Evolutionary conservation across 495 filamentous ascomycete genomes (phyloP), one percentile per base, ranked within the genome.

Genomic region (Xanthoparmelia taractica): DNA sequence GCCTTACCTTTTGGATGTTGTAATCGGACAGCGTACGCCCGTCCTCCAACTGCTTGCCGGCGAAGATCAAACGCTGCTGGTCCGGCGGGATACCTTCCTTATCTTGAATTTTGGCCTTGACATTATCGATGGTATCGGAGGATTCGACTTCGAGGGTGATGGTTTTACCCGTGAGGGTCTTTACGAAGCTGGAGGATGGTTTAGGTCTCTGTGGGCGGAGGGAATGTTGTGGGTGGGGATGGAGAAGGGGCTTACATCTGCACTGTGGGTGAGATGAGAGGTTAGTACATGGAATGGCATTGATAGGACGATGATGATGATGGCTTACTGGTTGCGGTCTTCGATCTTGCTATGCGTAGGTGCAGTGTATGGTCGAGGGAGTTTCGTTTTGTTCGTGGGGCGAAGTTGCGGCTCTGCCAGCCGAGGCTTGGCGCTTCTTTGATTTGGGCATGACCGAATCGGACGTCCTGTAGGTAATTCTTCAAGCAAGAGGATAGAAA

Each of bases 101-200:
- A 80, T 98, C 94, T 83, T 98, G 92, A 77, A 96, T 95, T 85
- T 95, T 95, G 77, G 83, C 82, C 83, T 93, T 95, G 76, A 95
- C 90, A 84, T 94, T 94, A 84, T 95, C 94, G 88, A 98, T 97
- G 68, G 94, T 97, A 82, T 97, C 93, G 75, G 85, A 89, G 76
- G 91, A 96, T 85, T 97, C 93, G 77, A 96, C 93, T 85, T 98
- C 94, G 74, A 98, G 90, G 80, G 94, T 97, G 86, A 97, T 98
- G 80, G 94, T 98, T 88, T 97, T 97, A 82, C 94, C 92, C 81
- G 91, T 94, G 70, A 94, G 87, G 82, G 90, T 93, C 84, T 94
- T 93, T 82, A 94, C 90, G 87, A 94, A 95, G 85, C 90, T 95
- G 71, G 72, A 65, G 57, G 66, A 31, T 36, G 0, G 36, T n/a